Percentiles rank a stretch among this genome's conserved stretches.
phyloP scores from a whole-genome alignment of 441 rosid species.

The Cnidoscolus chayamansa region DNA sequence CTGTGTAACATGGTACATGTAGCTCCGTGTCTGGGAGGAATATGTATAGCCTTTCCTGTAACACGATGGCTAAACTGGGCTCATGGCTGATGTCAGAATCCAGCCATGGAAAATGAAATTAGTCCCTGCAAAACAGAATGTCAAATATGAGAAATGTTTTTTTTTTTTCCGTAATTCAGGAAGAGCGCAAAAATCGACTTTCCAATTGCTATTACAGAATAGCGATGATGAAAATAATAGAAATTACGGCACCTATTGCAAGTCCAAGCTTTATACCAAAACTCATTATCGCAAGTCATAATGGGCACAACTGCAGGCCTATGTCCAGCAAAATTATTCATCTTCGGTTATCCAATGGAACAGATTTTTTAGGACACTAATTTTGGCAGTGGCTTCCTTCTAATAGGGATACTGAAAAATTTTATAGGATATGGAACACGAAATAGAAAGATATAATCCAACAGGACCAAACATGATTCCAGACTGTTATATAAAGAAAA shows the following conservation, averaged over 20 bases:
- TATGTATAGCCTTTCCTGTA: background rate
- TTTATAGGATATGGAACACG: background rate
- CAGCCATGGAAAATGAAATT: background rate
- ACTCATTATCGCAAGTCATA: background rate
- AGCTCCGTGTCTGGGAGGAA: background rate
- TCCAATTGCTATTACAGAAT: background rate
- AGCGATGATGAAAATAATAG: background rate
- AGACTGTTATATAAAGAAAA: background rate
- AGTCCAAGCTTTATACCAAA: background rate
- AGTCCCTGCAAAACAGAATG: constrained; percentile 22
- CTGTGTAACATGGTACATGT: background rate
- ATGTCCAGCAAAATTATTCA: background rate
- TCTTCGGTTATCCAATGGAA: background rate
- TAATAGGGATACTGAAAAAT: background rate
- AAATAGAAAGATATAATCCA: background rate
- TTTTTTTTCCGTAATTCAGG: background rate
- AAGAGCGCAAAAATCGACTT: background rate
- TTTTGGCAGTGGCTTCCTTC: background rate
- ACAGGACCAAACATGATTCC: background rate
- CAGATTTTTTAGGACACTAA: background rate
- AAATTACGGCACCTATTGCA: background rate
- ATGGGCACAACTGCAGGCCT: no score
- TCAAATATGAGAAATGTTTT: background rate
- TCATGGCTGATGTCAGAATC: background rate
- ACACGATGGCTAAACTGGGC: background rate